Percentiles rank a stretch among this genome's conserved stretches.
phyloP scores from a whole-genome alignment of 139 green algal genomes.

The Dunaliella primolecta region DNA sequence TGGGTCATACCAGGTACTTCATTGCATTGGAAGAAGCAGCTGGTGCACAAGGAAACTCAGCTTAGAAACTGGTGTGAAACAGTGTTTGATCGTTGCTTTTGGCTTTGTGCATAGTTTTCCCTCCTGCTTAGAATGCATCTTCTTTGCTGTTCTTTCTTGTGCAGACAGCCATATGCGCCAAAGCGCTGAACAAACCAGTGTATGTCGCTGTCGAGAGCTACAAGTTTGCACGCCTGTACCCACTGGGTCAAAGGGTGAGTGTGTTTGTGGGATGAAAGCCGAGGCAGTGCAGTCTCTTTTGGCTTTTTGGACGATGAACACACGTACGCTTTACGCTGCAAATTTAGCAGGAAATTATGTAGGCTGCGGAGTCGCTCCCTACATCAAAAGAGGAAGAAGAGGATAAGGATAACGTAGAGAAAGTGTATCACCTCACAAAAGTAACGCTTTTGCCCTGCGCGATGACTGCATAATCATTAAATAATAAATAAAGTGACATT shows the following conservation, averaged over 20 bases:
- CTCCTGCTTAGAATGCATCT: too few relatives aligned
- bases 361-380: too few relatives aligned
- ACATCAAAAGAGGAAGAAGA: not conserved
- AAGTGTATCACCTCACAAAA: not conserved
- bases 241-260: constrained; percentile 20
- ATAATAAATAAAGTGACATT: too few relatives aligned
- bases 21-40: not conserved
- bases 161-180: constrained; percentile 50
- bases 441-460: too few relatives aligned
- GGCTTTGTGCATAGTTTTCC: too few relatives aligned
- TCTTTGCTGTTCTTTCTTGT: too few relatives aligned
- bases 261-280: not conserved
- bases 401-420: not conserved
- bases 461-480: too few relatives aligned
- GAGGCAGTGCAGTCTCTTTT: not conserved
- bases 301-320: not conserved
- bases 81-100: too few relatives aligned
- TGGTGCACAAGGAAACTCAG: too few relatives aligned
- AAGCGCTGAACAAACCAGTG: constrained; percentile 79
- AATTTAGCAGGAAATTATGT: not conserved
- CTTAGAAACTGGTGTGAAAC: too few relatives aligned
- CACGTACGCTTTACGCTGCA: not conserved
- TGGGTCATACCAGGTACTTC: constrained; percentile 72
- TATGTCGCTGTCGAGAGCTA: constrained; percentile 95
- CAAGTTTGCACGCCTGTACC: constrained; percentile 58